Evolutionary conservation across 495 filamentous ascomycete species (phyloP).

Genomic region (Aspergillus mulundensis): DNA sequence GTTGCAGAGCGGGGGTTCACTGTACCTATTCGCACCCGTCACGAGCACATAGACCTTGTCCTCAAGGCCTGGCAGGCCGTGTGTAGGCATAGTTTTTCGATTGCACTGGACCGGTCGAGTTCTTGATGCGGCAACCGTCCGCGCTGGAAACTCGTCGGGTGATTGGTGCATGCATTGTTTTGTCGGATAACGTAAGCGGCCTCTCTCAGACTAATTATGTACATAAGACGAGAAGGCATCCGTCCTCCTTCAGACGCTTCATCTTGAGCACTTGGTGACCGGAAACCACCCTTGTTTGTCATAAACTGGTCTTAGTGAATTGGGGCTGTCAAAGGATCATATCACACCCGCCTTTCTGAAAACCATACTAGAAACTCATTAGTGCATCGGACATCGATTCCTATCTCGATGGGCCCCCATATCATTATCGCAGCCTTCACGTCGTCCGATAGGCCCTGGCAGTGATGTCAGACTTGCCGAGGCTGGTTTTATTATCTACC

Average conservation of each 20-base stretch:
- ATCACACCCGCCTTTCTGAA: too few relatives aligned
- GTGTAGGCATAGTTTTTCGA: slow-evolving; percentile 1
- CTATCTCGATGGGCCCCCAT: too few relatives aligned
- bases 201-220: background rate
- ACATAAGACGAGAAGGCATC: too few relatives aligned
- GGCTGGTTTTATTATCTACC: slow-evolving; percentile 1
- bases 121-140: background rate
- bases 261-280: background rate
- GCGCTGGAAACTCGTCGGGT: background rate
- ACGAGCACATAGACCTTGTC: slow-evolving; percentile 38
- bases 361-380: background rate
- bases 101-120: background rate
- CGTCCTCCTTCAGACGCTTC: background rate
- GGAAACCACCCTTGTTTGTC: background rate
- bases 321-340: too few relatives aligned
- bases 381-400: background rate
- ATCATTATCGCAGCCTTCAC: too few relatives aligned
- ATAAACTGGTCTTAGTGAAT: background rate
- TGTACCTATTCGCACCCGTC: slow-evolving; percentile 51
- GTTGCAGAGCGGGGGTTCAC: background rate
- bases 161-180: background rate
- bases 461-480: background rate
- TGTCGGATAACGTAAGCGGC: slow-evolving; percentile 6
- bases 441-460: too few relatives aligned
- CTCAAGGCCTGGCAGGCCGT: background rate